phyloP scores from a whole-genome alignment of 345 rosid genomes.

The Barbarea vulgaris region DNA sequence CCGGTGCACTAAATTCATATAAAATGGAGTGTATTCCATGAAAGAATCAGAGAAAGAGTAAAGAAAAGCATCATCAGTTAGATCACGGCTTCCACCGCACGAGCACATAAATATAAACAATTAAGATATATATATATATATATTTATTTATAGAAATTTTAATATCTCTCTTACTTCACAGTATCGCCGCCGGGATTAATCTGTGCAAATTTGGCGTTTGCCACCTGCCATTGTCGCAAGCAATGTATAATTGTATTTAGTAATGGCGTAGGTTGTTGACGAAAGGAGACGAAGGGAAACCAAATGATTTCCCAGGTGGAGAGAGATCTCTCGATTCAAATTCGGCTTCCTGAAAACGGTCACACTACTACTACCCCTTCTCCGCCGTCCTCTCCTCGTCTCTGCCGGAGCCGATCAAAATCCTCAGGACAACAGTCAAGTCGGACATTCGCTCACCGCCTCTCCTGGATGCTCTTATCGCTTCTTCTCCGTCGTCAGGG shows the following conservation, averaged over 20 bases:
- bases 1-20: too few species aligned
- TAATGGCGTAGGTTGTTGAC: slow-evolving; percentile 18
- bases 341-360: slow-evolving; percentile 70
- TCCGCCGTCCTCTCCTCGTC: slow-evolving; percentile 81
- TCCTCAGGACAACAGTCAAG: slow-evolving; percentile 47
- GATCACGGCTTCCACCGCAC: slow-evolving; percentile 29
- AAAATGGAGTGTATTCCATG: not conserved
- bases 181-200: slow-evolving; percentile 24
- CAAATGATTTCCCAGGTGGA: slow-evolving; percentile 34
- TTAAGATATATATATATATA: too few species aligned
- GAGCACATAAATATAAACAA: slow-evolving; percentile 2
- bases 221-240: slow-evolving; percentile 24
- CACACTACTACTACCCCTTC: slow-evolving; percentile 72
- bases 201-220: slow-evolving; percentile 5
- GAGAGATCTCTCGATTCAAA: slow-evolving; percentile 41
- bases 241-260: slow-evolving; percentile 1
- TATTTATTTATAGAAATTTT: too few species aligned
- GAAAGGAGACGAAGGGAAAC: slow-evolving; percentile 2
- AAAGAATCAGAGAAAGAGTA: not conserved
- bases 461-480: slow-evolving; percentile 75
- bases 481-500: slow-evolving; percentile 90
- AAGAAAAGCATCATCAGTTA: too few species aligned
- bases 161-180: not conserved
- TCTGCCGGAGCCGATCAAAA: slow-evolving; percentile 66
- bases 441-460: slow-evolving; percentile 63